Conservation (phyloP, 257 asterid genomes). For the Coffea canephora region DNA sequence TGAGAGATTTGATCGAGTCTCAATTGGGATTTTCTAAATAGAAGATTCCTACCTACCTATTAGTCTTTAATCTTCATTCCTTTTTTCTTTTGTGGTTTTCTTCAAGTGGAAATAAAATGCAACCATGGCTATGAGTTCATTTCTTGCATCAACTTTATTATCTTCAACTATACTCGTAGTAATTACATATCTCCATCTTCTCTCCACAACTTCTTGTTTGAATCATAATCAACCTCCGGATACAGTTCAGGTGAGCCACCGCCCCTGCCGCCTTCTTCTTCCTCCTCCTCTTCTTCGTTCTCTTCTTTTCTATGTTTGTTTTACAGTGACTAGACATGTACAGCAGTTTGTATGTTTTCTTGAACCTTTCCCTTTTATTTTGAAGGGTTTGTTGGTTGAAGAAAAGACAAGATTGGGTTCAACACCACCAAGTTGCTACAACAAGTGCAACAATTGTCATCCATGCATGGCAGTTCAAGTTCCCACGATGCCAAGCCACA, state of each 20-base stretch:
- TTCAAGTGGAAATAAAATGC: constrained; percentile 41
- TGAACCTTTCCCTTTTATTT: no score
- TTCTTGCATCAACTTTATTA: constrained; percentile 30
- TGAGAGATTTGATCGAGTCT: background rate
- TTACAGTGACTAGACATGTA: background rate
- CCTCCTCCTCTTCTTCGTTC: background rate
- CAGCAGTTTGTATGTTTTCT: background rate
- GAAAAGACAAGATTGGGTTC: constrained; percentile 91
- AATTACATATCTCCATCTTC: constrained; percentile 29
- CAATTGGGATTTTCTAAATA: background rate
- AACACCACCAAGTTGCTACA: constrained; percentile 91
- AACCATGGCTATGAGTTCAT: constrained; percentile 46
- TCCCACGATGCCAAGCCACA: constrained; percentile 66
- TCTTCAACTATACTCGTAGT: constrained; percentile 8
- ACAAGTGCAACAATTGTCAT: constrained; percentile 91
- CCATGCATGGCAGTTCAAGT: constrained; percentile 96
- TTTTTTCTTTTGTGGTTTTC: background rate
- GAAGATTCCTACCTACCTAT: background rate
- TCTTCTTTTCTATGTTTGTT: no score
- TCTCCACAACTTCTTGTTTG: constrained; percentile 36
- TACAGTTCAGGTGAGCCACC: constrained; percentile 15
- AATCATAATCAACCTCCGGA: constrained; percentile 24
- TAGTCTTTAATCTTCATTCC: no score
- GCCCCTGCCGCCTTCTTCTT: background rate
- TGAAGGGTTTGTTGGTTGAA: constrained; percentile 57